Percentiles rank a stretch among this genome's conserved stretches.
Conservation (phyloP, 2,329 filamentous ascomycete genomes). For the Aspergillus pseudonomiae region DNA sequence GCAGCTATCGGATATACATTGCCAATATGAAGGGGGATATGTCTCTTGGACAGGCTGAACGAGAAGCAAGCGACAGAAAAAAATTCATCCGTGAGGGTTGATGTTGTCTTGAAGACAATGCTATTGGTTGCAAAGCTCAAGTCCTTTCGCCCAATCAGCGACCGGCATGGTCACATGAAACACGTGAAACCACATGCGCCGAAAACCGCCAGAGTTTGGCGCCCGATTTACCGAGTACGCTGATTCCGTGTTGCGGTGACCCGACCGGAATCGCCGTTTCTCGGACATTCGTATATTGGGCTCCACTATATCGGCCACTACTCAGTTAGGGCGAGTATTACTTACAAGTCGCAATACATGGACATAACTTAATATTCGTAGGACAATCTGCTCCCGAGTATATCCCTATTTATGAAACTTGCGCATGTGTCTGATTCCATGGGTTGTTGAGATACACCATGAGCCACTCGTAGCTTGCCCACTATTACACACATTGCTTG, state of each 20-base stretch:
- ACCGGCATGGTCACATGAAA: slow-evolving; percentile 10
- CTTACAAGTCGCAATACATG: slow-evolving; percentile 28
- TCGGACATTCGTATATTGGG: slow-evolving; percentile 27
- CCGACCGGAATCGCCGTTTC: slow-evolving; percentile 29
- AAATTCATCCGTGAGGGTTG: not conserved
- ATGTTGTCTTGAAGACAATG: slow-evolving; percentile 19
- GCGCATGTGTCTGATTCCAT: slow-evolving; percentile 16
- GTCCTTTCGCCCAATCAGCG: slow-evolving; percentile 23
- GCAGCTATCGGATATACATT: not conserved
- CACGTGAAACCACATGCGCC: slow-evolving; percentile 31
- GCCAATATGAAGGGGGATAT: slow-evolving; percentile 8
- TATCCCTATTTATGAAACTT: slow-evolving; percentile 18
- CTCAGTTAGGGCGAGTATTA: slow-evolving; percentile 31
- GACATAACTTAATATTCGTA: not conserved
- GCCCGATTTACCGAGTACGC: slow-evolving; percentile 17
- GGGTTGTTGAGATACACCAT: slow-evolving; percentile 57
- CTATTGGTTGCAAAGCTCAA: slow-evolving; percentile 19
- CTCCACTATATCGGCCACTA: slow-evolving; percentile 21
- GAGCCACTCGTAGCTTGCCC: slow-evolving; percentile 88
- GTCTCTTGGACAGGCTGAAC: not conserved
- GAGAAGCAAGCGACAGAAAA: slow-evolving; percentile 3
- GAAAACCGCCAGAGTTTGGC: slow-evolving; percentile 30
- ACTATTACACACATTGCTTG: slow-evolving; percentile 53
- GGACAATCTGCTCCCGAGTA: not conserved
- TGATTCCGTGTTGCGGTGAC: slow-evolving; percentile 33